Conservation (phyloP, 2,329 filamentous ascomycete species). For the Tricladium varicosporioides region DNA sequence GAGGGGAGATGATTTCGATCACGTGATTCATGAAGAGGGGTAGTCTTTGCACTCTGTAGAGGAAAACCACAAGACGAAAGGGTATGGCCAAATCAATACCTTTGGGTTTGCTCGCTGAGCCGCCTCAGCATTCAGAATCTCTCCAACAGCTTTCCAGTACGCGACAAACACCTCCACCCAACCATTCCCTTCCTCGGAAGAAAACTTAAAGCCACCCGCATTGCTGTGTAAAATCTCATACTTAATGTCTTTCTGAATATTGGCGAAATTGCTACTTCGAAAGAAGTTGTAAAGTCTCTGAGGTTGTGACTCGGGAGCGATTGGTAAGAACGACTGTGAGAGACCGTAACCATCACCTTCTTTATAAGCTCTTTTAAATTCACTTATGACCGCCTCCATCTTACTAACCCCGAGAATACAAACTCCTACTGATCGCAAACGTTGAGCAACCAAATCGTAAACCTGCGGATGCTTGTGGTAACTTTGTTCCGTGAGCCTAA, state of each 20-base stretch:
- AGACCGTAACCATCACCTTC: constrained; percentile 68
- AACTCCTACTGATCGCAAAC: neutral
- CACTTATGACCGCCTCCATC: constrained; percentile 73
- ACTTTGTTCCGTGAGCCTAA: neutral
- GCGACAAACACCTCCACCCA: constrained; percentile 83
- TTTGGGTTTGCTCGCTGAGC: constrained; percentile 34
- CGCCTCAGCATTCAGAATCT: constrained; percentile 67
- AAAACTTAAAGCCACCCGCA: constrained; percentile 36
- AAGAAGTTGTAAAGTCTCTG: constrained; percentile 68
- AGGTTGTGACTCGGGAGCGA: constrained; percentile 59
- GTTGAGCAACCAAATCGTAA: neutral
- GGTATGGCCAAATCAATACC: constrained; percentile 17
- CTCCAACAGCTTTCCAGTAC: constrained; percentile 80
- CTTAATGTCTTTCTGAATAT: constrained; percentile 62
- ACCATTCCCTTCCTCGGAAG: constrained; percentile 62
- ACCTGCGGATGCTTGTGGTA: neutral
- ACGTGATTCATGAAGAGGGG: constrained; percentile 1
- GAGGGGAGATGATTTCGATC: constrained; percentile 2
- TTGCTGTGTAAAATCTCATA: constrained; percentile 65
- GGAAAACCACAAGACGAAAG: neutral
- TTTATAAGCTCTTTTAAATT: constrained; percentile 69
- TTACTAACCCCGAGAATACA: constrained; percentile 11
- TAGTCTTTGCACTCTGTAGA: neutral
- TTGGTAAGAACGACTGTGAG: constrained; percentile 71
- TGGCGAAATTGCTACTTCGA: constrained; percentile 66